Conservation (phyloP, 208 protist species). For the Willaertia magna region DNA sequence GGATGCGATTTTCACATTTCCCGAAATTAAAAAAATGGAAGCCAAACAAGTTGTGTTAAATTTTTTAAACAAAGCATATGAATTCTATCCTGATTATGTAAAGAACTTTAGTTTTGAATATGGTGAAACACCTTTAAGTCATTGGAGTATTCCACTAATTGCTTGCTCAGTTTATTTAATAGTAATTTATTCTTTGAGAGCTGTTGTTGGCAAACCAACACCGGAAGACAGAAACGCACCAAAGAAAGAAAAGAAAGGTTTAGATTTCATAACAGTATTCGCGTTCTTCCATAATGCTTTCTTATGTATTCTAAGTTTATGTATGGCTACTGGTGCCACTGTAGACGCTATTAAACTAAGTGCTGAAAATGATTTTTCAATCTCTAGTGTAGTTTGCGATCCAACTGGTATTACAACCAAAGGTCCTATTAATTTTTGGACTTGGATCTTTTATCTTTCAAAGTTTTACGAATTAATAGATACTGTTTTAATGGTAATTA, state of each 20-base stretch:
- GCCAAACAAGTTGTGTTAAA: no score
- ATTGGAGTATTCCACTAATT: neutral
- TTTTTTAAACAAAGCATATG: no score
- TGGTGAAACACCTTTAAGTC: neutral
- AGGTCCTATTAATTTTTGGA: neutral
- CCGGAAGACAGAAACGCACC: neutral
- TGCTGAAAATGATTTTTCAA: neutral
- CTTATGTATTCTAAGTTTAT: neutral
- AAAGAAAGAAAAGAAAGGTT: neutral
- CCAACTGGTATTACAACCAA: neutral
- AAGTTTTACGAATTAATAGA: constrained; percentile 30
- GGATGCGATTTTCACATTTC: no score
- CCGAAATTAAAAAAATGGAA: no score
- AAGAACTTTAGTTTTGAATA: neutral
- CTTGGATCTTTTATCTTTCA: neutral
- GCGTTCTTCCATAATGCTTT: neutral
- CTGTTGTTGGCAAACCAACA: neutral
- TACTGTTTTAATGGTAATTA: constrained; percentile 23
- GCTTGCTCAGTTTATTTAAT: neutral
- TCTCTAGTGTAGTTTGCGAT: neutral
- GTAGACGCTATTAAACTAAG: neutral
- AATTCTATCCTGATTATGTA: neutral
- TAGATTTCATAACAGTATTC: neutral
- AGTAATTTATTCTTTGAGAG: neutral
- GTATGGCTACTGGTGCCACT: neutral